Evolutionary conservation across 495 filamentous ascomycete genomes (phyloP).

Genomic region (Penicillium atrosanguineum): DNA sequence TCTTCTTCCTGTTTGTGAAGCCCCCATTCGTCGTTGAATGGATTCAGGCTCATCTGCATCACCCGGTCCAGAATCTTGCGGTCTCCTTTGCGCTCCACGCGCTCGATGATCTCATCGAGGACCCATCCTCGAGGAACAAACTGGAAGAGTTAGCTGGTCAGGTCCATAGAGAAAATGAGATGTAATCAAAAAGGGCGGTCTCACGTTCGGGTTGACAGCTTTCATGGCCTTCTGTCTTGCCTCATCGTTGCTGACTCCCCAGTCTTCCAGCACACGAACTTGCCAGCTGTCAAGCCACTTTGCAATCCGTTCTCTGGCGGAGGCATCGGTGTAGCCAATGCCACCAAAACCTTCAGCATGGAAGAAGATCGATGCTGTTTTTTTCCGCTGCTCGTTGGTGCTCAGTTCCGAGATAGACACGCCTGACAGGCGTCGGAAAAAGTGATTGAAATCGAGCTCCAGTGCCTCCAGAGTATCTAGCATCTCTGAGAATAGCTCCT

Average conservation of each 20-base stretch:
- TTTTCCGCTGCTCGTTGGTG: slow-evolving; percentile 55
- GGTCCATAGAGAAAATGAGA: background rate
- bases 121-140: slow-evolving; percentile 90
- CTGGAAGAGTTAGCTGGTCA: slow-evolving; percentile 19
- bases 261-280: slow-evolving; percentile 66
- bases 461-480: slow-evolving; percentile 78
- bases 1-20: slow-evolving; percentile 69
- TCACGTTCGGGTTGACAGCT: slow-evolving; percentile 75
- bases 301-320: slow-evolving; percentile 60
- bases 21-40: slow-evolving; percentile 80
- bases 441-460: slow-evolving; percentile 87
- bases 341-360: slow-evolving; percentile 60
- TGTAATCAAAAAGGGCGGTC: slow-evolving; percentile 4
- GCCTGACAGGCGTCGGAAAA: slow-evolving; percentile 72
- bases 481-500: slow-evolving; percentile 69
- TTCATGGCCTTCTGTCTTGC: slow-evolving; percentile 73
- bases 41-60: slow-evolving; percentile 76
- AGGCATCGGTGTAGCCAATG: slow-evolving; percentile 53
- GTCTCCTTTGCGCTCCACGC: slow-evolving; percentile 82
- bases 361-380: slow-evolving; percentile 67
- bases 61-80: slow-evolving; percentile 69
- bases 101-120: slow-evolving; percentile 84
- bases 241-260: slow-evolving; percentile 55
- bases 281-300: slow-evolving; percentile 78
- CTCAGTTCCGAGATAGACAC: slow-evolving; percentile 57